Evolutionary conservation across 2,329 filamentous ascomycete species (phyloP), one percentile per base, ranked within the genome.

Genomic region (Claviceps digitariae): DNA sequence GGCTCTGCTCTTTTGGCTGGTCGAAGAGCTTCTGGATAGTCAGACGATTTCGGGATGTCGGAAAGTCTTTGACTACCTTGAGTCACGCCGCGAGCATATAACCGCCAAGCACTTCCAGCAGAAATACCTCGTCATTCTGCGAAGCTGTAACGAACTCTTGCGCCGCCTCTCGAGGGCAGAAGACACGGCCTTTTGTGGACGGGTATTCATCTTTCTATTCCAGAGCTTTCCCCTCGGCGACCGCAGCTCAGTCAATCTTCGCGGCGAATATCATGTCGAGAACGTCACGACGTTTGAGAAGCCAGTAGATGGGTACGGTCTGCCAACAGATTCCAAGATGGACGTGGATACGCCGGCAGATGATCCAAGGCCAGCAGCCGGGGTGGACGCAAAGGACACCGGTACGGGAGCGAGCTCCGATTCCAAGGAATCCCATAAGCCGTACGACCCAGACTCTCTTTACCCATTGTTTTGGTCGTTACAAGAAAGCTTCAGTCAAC

Each of bases 141-240:
- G 93, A 62, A 87, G 86, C 56, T 98, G 93, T 70, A 98, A 97
- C 67, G 93, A 97, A 69, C 76, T 98, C 17, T 75, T 98, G n/a
- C 83, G 91, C 38, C 81, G 93, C 47, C 76, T 98, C 2, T 97
- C 93, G n/a, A 82, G 93, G 54, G 91, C 93, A 4, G 90, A 97
- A 66, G 93, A 98, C 67, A 94, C 93, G 0, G 90, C 94, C 0
- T 98, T 99, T 66, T 98, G 93, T 64, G 93, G 93, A 17, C 81
- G 93, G 41, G 93, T 99, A 27, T 97, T 97, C 68, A 96, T 98
- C 58, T 99, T 96, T 68, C 81, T 98, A 65, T 98, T 97, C 68
- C 93, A 98, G 67, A 95, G 90, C 67, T 97, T 98, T 63, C 93
- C 93, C 1, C 75, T 98, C 0, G 91, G 91, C 34, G 94, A 98